Conservation (phyloP, 2,329 filamentous ascomycete species). For the Fusarium incarnatum region DNA sequence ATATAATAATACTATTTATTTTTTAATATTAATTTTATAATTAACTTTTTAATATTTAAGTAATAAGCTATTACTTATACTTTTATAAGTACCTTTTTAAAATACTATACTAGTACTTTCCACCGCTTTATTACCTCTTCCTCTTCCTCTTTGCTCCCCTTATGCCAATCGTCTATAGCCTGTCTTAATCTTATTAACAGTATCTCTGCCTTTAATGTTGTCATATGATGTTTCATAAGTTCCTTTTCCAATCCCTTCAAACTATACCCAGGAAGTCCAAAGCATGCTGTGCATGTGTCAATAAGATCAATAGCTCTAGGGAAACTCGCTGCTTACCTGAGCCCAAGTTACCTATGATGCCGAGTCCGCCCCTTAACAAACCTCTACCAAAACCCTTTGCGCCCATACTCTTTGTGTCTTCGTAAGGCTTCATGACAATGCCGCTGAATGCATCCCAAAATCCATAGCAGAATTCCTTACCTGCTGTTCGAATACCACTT, state of each 20-base stretch:
- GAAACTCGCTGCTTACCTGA: conserved; percentile 45
- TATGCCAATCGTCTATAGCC: conserved; percentile 48
- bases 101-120: conserved; percentile 16
- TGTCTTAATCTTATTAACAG: conserved; percentile 49
- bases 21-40: too few species aligned
- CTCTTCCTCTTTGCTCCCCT: conserved; percentile 19
- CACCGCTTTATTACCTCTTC: conserved; percentile 20
- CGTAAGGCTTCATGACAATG: conserved; percentile 71
- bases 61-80: too few species aligned
- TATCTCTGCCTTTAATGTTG: conserved; percentile 50
- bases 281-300: conserved; percentile 41
- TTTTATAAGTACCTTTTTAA: not conserved
- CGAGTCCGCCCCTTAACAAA: conserved; percentile 58
- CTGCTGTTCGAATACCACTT: conserved; percentile 69
- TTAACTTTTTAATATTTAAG: too few species aligned
- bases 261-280: conserved; percentile 62
- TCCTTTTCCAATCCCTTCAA: conserved; percentile 67
- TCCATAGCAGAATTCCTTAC: conserved; percentile 72
- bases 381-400: conserved; percentile 71
- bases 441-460: conserved; percentile 77
- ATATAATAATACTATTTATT: too few species aligned
- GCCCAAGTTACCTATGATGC: conserved; percentile 58
- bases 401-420: conserved; percentile 72
- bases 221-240: conserved; percentile 51
- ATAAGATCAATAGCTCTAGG: not conserved